Base-by-base conservation (phyloP, 306 rosid species). In the Citrullus mucosospermus region DNA sequence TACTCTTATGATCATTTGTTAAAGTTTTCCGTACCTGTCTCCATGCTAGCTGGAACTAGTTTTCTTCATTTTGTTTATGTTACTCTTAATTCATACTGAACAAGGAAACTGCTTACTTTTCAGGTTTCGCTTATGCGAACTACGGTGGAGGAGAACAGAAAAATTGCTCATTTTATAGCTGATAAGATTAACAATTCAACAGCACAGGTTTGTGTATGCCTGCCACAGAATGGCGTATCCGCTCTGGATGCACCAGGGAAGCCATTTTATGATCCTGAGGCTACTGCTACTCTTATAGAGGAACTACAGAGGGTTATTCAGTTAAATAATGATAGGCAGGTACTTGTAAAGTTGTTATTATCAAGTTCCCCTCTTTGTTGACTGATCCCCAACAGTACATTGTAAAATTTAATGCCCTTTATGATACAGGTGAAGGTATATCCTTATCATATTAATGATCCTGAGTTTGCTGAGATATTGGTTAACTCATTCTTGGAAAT, bases 121-220 rank as follows among this genome's bases (percentile, higher is more conserved):
- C 85, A 92, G 97, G 92, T 94, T 80, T 90, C 98, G 4, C 82
- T 94, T 63, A 83, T 94, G 96, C 88, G 97, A 84, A 94, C 97
- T 20, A 89, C 92, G 0, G 88, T 73, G 65, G 91, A 89, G 6
- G 98, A 94, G 89, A 94, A 87, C 89, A 90, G 79, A 82, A 90
- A 77, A 79, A 77, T 89, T 87, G 96, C 97, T 71, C 79, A 84
- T 14, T 94, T 94, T 77, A 94, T 92, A 75, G 90, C 98, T 68
- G 86, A 86, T 79, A 94, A 94, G 65, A 85, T 94, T 70, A 89
- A 94, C 76, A 90, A 79, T 50, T 87, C 94, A 16, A 84, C 87
- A 18, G 89, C 93, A 44, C 89, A 86, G 85, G 84, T 90, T 18
- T 41, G 88, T 80, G 92, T 92, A 80, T 94, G 96, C 89, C 88